Evolutionary conservation across 805 yeast genomes (phyloP).

Genomic region (Yarrowia osloensis): DNA sequence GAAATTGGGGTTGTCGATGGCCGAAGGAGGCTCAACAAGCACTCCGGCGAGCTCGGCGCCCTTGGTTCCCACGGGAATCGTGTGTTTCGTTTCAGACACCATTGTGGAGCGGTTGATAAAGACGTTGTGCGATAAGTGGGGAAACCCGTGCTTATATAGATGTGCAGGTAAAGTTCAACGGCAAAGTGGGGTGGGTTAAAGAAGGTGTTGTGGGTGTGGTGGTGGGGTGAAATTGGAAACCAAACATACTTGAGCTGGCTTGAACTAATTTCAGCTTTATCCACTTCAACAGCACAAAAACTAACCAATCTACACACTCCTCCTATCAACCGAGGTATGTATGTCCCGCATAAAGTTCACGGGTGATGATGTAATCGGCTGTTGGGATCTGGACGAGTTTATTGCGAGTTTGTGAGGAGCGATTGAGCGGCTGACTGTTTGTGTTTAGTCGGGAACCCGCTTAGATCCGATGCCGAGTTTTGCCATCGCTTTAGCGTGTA

Average conservation of each 20-base stretch:
- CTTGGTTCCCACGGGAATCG: neutral
- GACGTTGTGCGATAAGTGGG: neutral
- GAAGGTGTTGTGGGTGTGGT: neutral
- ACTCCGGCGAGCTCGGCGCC: slow-evolving; percentile 14
- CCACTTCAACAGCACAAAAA: neutral
- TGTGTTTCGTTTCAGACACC: neutral
- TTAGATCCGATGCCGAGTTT: too few relatives aligned
- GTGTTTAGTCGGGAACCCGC: too few relatives aligned
- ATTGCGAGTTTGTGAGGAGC: too few relatives aligned
- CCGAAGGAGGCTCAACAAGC: slow-evolving; percentile 14
- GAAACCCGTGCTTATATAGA: neutral
- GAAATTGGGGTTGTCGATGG: slow-evolving; percentile 9
- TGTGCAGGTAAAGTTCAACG: neutral
- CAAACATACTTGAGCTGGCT: too few relatives aligned
- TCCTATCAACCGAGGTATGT: neutral
- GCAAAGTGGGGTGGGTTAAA: neutral
- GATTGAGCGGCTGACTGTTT: too few relatives aligned
- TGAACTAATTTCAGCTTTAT: too few relatives aligned
- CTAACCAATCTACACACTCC: neutral
- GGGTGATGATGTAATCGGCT: neutral
- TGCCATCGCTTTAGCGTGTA: too few relatives aligned
- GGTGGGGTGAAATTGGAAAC: too few relatives aligned
- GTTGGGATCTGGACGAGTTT: too few relatives aligned
- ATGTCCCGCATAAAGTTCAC: neutral
- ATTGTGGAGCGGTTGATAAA: neutral